A percentile compares a stretch with the other conserved stretches of the same genome.
phyloP scores from a whole-genome alignment of 257 asterid genomes.

The Agastache rugosa region DNA sequence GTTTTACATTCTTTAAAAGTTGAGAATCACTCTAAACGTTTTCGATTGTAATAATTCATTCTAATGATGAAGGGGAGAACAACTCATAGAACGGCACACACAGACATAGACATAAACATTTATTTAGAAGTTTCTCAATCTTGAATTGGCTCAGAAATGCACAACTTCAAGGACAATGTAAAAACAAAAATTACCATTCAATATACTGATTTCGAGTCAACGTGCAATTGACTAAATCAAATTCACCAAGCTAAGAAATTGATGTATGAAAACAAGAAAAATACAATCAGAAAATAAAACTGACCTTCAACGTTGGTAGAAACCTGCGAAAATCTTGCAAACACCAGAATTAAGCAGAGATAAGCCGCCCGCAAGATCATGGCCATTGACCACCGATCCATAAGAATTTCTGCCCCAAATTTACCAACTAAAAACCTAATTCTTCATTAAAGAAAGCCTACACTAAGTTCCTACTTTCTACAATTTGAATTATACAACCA shows the following conservation, averaged over 20 bases:
- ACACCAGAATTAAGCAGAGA: conserved; percentile 52
- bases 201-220: conserved; percentile 37
- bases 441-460: conserved; percentile 37
- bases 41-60: conserved; percentile 7
- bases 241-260: conserved; percentile 26
- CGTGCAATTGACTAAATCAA: conserved; percentile 33
- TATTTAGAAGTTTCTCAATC: no score
- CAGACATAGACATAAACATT: no score
- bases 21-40: neutral
- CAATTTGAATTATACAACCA: conserved; percentile 29
- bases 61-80: neutral
- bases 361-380: conserved; percentile 51
- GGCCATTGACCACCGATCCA: conserved; percentile 71
- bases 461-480: conserved; percentile 32
- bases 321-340: conserved; percentile 54
- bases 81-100: neutral
- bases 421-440: conserved; percentile 37
- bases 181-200: conserved; percentile 22
- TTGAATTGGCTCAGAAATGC: conserved; percentile 1
- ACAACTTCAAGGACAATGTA: conserved; percentile 9
- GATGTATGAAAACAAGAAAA: conserved; percentile 9
- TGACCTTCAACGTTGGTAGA: conserved; percentile 88
- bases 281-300: neutral
- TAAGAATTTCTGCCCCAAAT: conserved; percentile 29
- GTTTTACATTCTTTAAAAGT: neutral